These are phyloP conservation scores for Crithidia thermophila DNA, from an alignment of 208 protist genomes.

Conservation along the genomic window DNA sequence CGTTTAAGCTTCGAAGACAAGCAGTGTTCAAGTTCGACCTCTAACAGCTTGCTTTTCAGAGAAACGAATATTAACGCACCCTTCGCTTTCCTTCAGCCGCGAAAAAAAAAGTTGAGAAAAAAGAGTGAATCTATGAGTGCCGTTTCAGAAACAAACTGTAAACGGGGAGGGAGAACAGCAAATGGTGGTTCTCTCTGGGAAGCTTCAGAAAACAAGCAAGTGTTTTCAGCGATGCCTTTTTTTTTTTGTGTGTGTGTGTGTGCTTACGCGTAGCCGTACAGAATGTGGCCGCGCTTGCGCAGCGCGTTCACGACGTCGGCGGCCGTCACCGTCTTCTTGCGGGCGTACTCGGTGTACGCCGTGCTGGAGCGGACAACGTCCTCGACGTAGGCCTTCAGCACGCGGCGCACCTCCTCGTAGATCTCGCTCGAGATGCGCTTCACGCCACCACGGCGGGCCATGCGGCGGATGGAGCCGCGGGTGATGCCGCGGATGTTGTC, in stretches of 20 bases:
- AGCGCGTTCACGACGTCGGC: slow-evolving; percentile 89
- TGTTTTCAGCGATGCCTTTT: background rate
- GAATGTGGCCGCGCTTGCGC: slow-evolving; percentile 85
- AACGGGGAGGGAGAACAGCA: background rate
- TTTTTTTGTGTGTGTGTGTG: background rate
- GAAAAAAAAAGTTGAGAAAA: no score
- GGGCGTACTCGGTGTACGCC: slow-evolving; percentile 86
- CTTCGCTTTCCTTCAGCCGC: no score
- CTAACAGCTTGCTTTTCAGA: no score
- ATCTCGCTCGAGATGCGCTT: slow-evolving; percentile 86
- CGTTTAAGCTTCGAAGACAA: no score
- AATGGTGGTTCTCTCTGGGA: no score
- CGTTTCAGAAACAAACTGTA: no score
- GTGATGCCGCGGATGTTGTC: slow-evolving; percentile 90
- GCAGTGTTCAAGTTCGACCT: no score
- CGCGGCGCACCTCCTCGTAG: slow-evolving; percentile 73
- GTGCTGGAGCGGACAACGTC: slow-evolving; percentile 81
- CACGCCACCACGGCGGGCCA: slow-evolving; percentile 92
- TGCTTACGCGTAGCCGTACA: slow-evolving; percentile 86
- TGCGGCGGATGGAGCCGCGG: slow-evolving; percentile 86
- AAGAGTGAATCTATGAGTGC: no score
- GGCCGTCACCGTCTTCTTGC: slow-evolving; percentile 85
- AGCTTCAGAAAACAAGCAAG: no score
- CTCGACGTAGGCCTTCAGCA: slow-evolving; percentile 87
- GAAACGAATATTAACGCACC: no score